These are phyloP conservation scores for Xylariomycetidae sp. DNA, from an alignment of 2,329 filamentous ascomycete genomes.

Conservation along the genomic window DNA sequence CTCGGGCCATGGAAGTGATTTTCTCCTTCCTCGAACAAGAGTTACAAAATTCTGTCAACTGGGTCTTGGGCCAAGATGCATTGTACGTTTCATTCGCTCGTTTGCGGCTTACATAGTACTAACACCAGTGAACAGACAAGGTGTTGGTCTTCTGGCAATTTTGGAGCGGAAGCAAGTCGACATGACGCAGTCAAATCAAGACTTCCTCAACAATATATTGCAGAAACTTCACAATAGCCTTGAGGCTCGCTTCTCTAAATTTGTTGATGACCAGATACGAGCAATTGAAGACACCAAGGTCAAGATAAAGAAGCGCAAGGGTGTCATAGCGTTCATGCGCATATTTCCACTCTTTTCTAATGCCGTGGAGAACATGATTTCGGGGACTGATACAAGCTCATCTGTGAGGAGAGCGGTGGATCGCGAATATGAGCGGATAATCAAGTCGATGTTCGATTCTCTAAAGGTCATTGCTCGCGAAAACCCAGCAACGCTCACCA, in stretches of 20 bases:
- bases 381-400: slow-evolving; percentile 49
- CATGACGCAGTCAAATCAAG: slow-evolving; percentile 86
- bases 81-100: slow-evolving; percentile 55
- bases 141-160: slow-evolving; percentile 76
- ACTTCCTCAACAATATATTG: slow-evolving; percentile 76
- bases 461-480: slow-evolving; percentile 86
- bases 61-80: slow-evolving; percentile 75
- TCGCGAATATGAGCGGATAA: slow-evolving; percentile 80
- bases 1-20: slow-evolving; percentile 83
- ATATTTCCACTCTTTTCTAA: slow-evolving; percentile 85
- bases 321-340: slow-evolving; percentile 91
- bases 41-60: slow-evolving; percentile 75
- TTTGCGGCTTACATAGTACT: slow-evolving; percentile 7
- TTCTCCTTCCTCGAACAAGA: slow-evolving; percentile 79
- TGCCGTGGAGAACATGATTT: slow-evolving; percentile 79
- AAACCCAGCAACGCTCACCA: slow-evolving; percentile 49
- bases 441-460: slow-evolving; percentile 95
- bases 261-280: slow-evolving; percentile 90
- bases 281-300: slow-evolving; percentile 98
- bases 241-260: slow-evolving; percentile 74
- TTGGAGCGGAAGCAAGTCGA: slow-evolving; percentile 76
- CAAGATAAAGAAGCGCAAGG: slow-evolving; percentile 97
- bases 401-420: slow-evolving; percentile 74
- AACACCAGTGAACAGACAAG: slow-evolving; percentile 59
- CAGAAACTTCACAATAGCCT: slow-evolving; percentile 75